phyloP scores from a whole-genome alignment of 139 green algal species.

The Pseudopediastrum boryanum region DNA sequence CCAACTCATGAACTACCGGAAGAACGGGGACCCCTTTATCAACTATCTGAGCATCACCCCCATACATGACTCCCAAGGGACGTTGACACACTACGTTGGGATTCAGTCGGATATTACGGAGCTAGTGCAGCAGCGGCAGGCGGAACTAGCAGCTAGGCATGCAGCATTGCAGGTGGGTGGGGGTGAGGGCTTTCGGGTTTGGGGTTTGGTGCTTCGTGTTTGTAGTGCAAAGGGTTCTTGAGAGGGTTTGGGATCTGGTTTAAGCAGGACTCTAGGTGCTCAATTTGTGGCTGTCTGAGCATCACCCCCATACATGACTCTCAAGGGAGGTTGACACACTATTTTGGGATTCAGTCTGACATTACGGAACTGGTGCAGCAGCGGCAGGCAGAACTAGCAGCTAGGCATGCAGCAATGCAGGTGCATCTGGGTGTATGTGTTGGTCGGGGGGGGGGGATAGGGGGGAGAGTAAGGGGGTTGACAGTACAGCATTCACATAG shows the following conservation, averaged over 20 bases:
- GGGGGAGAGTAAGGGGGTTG: no score
- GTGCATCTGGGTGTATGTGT: not conserved
- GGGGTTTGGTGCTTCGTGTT: no score
- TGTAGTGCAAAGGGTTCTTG: no score
- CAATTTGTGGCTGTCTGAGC: slow-evolving; percentile 71
- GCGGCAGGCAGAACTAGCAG: slow-evolving; percentile 16
- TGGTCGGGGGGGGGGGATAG: no score
- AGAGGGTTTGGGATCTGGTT: no score
- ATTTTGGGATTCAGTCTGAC: slow-evolving; percentile 86
- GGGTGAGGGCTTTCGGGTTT: not conserved
- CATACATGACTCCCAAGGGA: slow-evolving; percentile 59
- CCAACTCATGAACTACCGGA: slow-evolving; percentile 64
- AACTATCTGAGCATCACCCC: slow-evolving; percentile 83
- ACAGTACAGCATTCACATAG: no score
- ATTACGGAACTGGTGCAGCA: slow-evolving; percentile 68
- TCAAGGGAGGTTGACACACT: slow-evolving; percentile 69
- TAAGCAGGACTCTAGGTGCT: no score
- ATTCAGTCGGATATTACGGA: slow-evolving; percentile 89
- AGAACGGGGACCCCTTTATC: slow-evolving; percentile 72
- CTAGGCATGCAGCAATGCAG: slow-evolving; percentile 14
- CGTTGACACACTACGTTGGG: slow-evolving; percentile 83
- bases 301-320: slow-evolving; percentile 77
- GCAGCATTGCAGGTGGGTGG: slow-evolving; percentile 3
- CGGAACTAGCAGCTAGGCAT: slow-evolving; percentile 23
- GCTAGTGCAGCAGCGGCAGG: slow-evolving; percentile 18